A percentile compares a stretch with the other conserved stretches of the same genome.
Conservation (phyloP, 2,329 filamentous ascomycete genomes). For the Colletotrichum brevisporum region DNA sequence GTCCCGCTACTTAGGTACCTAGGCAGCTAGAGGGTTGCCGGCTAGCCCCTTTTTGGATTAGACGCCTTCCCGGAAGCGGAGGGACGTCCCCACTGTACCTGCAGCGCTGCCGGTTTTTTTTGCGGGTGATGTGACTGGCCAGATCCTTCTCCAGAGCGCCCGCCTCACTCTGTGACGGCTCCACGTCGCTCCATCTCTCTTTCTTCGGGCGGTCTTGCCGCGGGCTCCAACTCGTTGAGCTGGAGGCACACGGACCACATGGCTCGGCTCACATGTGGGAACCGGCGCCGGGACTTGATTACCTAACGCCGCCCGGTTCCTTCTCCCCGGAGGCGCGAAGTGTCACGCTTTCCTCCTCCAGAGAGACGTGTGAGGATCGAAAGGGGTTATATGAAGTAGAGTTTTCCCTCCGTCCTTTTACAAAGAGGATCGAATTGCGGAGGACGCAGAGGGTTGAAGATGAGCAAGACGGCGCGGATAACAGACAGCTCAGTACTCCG, state of each 20-base stretch:
- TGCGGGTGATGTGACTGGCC: slow-evolving; percentile 31
- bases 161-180: slow-evolving; percentile 33
- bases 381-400: too few relatives aligned
- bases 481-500: too few relatives aligned
- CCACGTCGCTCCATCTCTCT: slow-evolving; percentile 13
- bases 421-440: too few relatives aligned
- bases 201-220: slow-evolving; percentile 30
- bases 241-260: slow-evolving; percentile 29
- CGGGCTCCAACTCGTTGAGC: slow-evolving; percentile 26
- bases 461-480: too few relatives aligned
- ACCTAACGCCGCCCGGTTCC: not conserved
- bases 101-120: slow-evolving; percentile 35
- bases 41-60: slow-evolving; percentile 23
- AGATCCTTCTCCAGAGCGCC: slow-evolving; percentile 20
- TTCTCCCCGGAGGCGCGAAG: too few relatives aligned
- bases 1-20: not conserved
- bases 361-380: too few relatives aligned
- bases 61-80: slow-evolving; percentile 1
- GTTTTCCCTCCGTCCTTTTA: too few relatives aligned
- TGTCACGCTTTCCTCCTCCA: too few relatives aligned
- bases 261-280: slow-evolving; percentile 23
- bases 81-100: slow-evolving; percentile 35
- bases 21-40: too few relatives aligned
- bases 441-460: too few relatives aligned
- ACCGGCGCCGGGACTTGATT: not conserved